Base-by-base conservation (phyloP, 352 stramenopile species). In the Phytophthora hibernalis region DNA sequence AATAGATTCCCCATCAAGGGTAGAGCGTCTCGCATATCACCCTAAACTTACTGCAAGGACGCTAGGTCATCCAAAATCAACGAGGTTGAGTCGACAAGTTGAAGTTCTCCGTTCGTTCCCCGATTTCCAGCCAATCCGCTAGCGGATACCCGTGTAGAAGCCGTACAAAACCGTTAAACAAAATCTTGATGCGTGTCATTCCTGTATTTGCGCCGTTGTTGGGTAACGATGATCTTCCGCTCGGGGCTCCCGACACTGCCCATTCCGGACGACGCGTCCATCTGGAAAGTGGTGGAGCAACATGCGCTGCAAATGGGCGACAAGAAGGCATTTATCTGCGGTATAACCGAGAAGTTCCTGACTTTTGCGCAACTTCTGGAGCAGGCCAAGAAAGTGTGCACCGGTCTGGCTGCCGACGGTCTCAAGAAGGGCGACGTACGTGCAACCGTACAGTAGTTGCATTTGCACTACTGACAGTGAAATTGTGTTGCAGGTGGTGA, bases 381-480 rank as follows among this genome's bases (percentile, higher is more conserved):
- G 6, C 63, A 75, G 22, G 59, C 70, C 12, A 53, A 61, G 28
- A 58, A 68, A 33, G 58, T 89, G 22, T 76, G 69, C 26, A 72
- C 74, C 0, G 74, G 65, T 7, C 62, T 89, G 1, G 53, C 68
- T 42, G 77, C 67, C n/a, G 61, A 81, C 38, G 80, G 80, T 10
- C 50, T 89, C 49, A 70, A 72, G 31, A 76, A 75, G 28, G 79
- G 79, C n/a, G 79, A 87, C 69, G 77, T 86, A 59, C 59, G 74
- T 72, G 6, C 9, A 49, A 11, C 30, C 21, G 8, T 2, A 60
- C 1, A 33, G 13, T 35, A 40, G 5, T 28, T 7, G 35, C 33
- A 20, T 35, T 35, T 58, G 48, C 16, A 47, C 18, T 47, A n/a
- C 20, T 47, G 16, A 9, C 33, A 40, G 13, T 43, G 37, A 21